Conservation (phyloP, 176 grass and related monocot genomes). For the Oryza meridionalis region DNA sequence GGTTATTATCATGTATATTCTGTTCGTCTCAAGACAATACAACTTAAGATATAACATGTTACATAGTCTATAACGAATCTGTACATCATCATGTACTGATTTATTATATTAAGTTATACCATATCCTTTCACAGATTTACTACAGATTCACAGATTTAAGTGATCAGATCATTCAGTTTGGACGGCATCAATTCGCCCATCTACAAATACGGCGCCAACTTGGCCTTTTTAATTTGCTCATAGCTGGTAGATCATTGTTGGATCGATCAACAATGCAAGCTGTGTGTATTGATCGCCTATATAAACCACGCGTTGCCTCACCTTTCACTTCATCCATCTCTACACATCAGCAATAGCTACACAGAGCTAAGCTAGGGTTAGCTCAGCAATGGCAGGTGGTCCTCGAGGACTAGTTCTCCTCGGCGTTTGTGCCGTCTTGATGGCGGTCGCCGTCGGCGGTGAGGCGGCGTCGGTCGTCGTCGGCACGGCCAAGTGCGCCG, state of each 20-base stretch:
- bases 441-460: background rate
- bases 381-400: background rate
- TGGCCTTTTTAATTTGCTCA: background rate
- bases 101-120: no score
- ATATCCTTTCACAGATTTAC: no score
- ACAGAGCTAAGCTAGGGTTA: background rate
- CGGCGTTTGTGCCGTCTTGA: conserved; percentile 9
- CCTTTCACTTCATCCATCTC: background rate
- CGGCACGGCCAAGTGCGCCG: conserved; percentile 38
- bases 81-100: no score
- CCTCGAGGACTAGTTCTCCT: background rate
- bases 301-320: background rate
- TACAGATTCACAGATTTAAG: no score
- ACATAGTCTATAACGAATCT: no score
- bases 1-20: no score
- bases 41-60: no score
- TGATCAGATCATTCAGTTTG: conserved; percentile 17
- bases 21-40: no score
- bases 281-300: background rate
- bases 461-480: conserved; percentile 15
- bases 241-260: background rate
- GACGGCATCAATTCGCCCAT: conserved; percentile 10
- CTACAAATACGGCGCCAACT: conserved; percentile 41
- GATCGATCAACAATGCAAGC: background rate
- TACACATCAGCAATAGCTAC: background rate